These are phyloP conservation scores for Malus hybrid DNA, from an alignment of 331 rosid species.

Conservation along the genomic window DNA sequence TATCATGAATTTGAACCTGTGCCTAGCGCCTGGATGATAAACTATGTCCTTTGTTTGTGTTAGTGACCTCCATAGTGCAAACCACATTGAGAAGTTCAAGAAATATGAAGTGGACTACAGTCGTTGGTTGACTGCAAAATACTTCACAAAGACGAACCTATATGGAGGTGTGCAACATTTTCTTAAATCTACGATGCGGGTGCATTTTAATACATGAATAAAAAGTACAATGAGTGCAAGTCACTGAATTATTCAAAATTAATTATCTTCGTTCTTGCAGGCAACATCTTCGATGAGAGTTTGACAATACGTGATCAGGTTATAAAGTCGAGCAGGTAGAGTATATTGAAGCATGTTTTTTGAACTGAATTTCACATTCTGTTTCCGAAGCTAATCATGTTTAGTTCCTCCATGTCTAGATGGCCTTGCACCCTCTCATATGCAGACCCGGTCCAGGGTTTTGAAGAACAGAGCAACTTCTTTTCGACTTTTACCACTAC, in stretches of 20 bases:
- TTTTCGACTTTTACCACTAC: constrained; percentile 8
- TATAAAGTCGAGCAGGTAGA: constrained; percentile 54
- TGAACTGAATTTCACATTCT: not conserved
- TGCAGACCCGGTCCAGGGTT: constrained; percentile 40
- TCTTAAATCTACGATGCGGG: not conserved
- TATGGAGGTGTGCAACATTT: constrained; percentile 33
- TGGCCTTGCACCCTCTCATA: constrained; percentile 47
- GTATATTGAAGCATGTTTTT: not conserved
- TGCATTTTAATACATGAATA: not conserved
- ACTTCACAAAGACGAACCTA: constrained; percentile 41
- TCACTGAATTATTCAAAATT: not conserved
- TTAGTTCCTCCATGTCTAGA: constrained; percentile 13
- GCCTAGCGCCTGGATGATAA: not conserved
- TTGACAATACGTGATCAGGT: constrained; percentile 18
- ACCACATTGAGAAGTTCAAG: constrained; percentile 35
- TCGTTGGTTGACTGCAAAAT: constrained; percentile 39
- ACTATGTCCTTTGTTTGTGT: constrained; percentile 7
- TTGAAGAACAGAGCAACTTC: constrained; percentile 33
- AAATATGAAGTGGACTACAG: constrained; percentile 46
- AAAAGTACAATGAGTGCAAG: not conserved
- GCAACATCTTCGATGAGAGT: constrained; percentile 33
- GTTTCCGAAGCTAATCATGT: not conserved
- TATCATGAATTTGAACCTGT: not conserved
- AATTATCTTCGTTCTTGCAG: constrained; percentile 10
- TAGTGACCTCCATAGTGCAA: constrained; percentile 24